phyloP scores from a whole-genome alignment of 192 early-diverging fungal species.

The Neocallimastix lanati region DNA sequence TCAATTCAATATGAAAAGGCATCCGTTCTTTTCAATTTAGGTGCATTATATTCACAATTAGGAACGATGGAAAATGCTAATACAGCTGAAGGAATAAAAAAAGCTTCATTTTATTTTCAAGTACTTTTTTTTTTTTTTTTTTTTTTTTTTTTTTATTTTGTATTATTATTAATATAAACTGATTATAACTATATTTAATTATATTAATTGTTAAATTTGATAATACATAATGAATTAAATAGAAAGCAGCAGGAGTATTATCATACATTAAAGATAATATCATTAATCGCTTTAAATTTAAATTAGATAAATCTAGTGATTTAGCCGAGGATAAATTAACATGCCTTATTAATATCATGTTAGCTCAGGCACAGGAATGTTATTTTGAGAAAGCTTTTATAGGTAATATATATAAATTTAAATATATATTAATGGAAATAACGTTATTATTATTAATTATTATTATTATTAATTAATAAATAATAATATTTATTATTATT shows the following conservation, averaged over 20 bases:
- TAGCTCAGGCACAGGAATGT: background rate
- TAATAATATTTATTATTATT: too few species aligned
- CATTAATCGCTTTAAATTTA: constrained; percentile 20
- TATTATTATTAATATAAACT: too few species aligned
- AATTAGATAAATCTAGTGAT: constrained; percentile 11
- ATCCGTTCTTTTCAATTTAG: constrained; percentile 25
- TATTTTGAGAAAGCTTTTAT: constrained; percentile 4
- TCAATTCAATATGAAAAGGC: constrained; percentile 47
- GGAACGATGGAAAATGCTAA: constrained; percentile 14
- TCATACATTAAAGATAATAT: constrained; percentile 20
- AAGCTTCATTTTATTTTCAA: constrained; percentile 24
- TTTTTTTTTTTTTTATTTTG: constrained; percentile 2
- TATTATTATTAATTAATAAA: too few species aligned
- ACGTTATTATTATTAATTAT: too few species aligned
- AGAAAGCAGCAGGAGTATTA: constrained; percentile 6
- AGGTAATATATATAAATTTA: constrained; percentile 4
- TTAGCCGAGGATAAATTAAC: background rate
- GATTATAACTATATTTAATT: too few species aligned
- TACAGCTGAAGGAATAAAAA: constrained; percentile 19
- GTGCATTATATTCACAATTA: constrained; percentile 22
- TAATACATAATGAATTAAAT: background rate
- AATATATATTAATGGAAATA: too few species aligned
- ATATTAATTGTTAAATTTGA: too few species aligned
- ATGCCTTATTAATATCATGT: background rate
- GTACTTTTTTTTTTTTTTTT: constrained; percentile 5